Evolutionary conservation across 495 filamentous ascomycete species (phyloP).

Genomic region (Chlorociboria aeruginascens): DNA sequence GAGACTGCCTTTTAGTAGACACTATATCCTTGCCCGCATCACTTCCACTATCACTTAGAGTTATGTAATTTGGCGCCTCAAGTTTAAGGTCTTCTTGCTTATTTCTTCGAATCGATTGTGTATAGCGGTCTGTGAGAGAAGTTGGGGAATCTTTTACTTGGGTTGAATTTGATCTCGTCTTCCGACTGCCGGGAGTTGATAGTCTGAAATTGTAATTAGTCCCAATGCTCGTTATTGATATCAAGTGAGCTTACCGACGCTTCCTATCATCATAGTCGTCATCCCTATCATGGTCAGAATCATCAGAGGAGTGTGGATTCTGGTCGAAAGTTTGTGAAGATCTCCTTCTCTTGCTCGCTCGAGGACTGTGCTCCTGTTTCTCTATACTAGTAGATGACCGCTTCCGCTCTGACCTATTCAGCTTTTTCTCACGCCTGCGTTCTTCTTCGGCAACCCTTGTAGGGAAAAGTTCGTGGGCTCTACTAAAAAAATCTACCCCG

Average conservation of each 20-base stretch:
- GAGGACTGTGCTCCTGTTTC: constrained; percentile 25
- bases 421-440: constrained; percentile 31
- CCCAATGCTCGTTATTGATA: constrained; percentile 10
- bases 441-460: constrained; percentile 46
- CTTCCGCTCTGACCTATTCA: constrained; percentile 40
- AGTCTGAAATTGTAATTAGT: constrained; percentile 3
- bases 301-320: constrained; percentile 15
- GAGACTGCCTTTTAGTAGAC: background rate
- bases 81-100: background rate
- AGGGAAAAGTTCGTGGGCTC: constrained; percentile 49
- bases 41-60: constrained; percentile 10
- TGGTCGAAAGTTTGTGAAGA: constrained; percentile 9
- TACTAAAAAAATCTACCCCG: constrained; percentile 51
- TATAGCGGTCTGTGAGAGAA: constrained; percentile 5
- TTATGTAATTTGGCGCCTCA: background rate
- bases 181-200: constrained; percentile 8
- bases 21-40: background rate
- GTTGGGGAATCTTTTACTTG: constrained; percentile 2
- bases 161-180: constrained; percentile 6
- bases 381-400: constrained; percentile 28
- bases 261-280: constrained; percentile 10
- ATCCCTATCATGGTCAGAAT: constrained; percentile 12
- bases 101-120: constrained; percentile 1
- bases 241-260: constrained; percentile 17
- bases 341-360: constrained; percentile 21